Conservation (phyloP, 2,329 filamentous ascomycete species). For the Aspergillus neotritici region DNA sequence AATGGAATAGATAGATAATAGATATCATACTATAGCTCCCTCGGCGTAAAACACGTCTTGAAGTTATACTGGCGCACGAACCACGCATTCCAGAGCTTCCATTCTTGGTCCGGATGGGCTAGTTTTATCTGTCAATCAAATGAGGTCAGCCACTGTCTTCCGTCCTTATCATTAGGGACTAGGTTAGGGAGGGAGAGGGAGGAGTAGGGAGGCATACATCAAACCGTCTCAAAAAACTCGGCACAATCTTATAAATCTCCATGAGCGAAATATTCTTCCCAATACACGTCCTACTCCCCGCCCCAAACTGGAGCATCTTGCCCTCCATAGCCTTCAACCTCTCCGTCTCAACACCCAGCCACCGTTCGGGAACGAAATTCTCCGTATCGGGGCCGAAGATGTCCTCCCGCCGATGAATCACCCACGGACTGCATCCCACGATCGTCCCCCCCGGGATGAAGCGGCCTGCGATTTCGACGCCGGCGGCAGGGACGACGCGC, state of each 20-base stretch:
- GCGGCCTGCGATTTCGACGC: slow-evolving; percentile 1
- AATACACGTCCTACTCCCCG: slow-evolving; percentile 2
- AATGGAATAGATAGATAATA: too few relatives aligned
- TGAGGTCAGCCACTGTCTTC: too few relatives aligned
- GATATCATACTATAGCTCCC: slow-evolving; percentile 1
- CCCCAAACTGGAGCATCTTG: slow-evolving; percentile 7
- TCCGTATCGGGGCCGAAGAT: slow-evolving; percentile 20
- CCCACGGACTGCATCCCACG: slow-evolving; percentile 11
- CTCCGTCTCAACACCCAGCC: slow-evolving; percentile 13
- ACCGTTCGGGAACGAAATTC: slow-evolving; percentile 16
- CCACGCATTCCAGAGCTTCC: slow-evolving; percentile 14
- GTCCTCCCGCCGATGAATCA: slow-evolving; percentile 14
- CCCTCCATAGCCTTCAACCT: slow-evolving; percentile 11
- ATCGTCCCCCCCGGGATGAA: slow-evolving; percentile 9
- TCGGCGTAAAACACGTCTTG: slow-evolving; percentile 7
- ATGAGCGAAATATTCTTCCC: slow-evolving; percentile 2
- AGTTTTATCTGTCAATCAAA: slow-evolving; percentile 5
- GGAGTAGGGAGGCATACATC: slow-evolving; percentile 2
- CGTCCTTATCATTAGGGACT: too few relatives aligned
- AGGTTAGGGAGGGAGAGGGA: too few relatives aligned
- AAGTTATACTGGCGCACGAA: slow-evolving; percentile 14
- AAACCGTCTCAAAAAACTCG: slow-evolving; percentile 11
- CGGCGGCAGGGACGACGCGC: slow-evolving; percentile 8
- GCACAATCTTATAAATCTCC: too few relatives aligned
- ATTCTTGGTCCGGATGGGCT: slow-evolving; percentile 10